Base-by-base conservation (phyloP, 2,329 filamentous ascomycete genomes). In the Paramyrothecium roridum region DNA sequence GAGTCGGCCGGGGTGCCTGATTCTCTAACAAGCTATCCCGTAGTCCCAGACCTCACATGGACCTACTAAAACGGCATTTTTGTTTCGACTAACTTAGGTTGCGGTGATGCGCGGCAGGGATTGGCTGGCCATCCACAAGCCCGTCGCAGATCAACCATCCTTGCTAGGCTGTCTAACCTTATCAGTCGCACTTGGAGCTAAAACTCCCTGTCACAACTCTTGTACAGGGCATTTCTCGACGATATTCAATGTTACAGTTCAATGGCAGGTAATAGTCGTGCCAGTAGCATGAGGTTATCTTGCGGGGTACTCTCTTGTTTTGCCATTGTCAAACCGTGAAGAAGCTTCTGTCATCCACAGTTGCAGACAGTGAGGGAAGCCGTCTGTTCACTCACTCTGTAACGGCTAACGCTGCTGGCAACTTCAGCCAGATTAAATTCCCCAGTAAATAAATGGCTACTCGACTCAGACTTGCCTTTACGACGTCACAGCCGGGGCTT, bases 401-500 rank as follows among this genome's bases (percentile, higher is more conserved):
- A 30, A 26, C 52, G 37, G 47, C 30, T 48, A 19, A 23, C 43
- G 47, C 23, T 47, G 22, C 12, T 13, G 37, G n/a, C n/a, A 20
- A 3, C 21, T 17, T 26, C 47, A 22, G 3, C 47, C 22, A 49
- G 26, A 17, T 17, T 45, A 13, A 47, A 45, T 6, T 13, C 37
- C n/a, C 13, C n/a, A 43, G 16, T 43, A 43, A 19, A 16, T 19
- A 16, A 19, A 43, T 16, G 37, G 37, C 13, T 19, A 17, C 13
- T 64, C 61, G 75, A 80, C 83, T 86, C 83, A 86, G 82, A 84
- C 80, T 85, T 86, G 83, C 83, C 83, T 86, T 85, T 81, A 80
- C 72, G 61, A 74, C 80, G 67, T 83, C 80, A 82, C 71, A 53
- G 73, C 67, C 69, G 63, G 71, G 57, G 63, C 68, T 59, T 55